phyloP scores from a whole-genome alignment of 2,329 filamentous ascomycete species.

The Madurella mycetomatis region DNA sequence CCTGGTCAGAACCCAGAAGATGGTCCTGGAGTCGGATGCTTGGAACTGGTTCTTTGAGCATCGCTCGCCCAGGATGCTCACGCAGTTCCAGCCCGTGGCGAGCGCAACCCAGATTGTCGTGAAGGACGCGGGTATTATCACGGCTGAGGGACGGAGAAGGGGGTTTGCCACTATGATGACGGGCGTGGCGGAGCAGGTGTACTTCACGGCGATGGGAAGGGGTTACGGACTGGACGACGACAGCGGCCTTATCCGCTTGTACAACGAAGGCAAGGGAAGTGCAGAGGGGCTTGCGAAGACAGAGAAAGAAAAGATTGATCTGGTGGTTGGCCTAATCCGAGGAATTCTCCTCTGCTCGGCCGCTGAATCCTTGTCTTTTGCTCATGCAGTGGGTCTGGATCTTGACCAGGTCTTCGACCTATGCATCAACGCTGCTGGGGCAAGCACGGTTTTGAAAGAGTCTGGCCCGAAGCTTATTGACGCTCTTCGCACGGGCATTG shows the following conservation, averaged over 20 bases:
- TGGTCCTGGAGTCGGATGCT: constrained; percentile 43
- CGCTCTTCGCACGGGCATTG: constrained; percentile 29
- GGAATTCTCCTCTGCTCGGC: constrained; percentile 42
- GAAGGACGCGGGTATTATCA: constrained; percentile 64
- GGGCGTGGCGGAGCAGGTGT: constrained; percentile 60
- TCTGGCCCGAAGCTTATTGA: constrained; percentile 38
- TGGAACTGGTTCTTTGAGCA: constrained; percentile 62
- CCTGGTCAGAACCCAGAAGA: constrained; percentile 36
- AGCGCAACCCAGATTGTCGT: constrained; percentile 57
- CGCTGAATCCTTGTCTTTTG: constrained; percentile 41
- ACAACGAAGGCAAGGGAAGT: constrained; percentile 35
- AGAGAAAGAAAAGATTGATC: constrained; percentile 35
- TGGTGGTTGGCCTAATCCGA: constrained; percentile 38
- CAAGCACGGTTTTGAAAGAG: constrained; percentile 36
- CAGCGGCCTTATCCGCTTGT: constrained; percentile 40
- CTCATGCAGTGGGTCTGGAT: constrained; percentile 38
- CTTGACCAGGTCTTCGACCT: constrained; percentile 43
- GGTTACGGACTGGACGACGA: constrained; percentile 49
- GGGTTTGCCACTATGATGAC: constrained; percentile 59
- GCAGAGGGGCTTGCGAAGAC: constrained; percentile 27
- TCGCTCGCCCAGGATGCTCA: constrained; percentile 51
- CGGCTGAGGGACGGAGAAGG: constrained; percentile 54
- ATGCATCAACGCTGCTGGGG: constrained; percentile 44
- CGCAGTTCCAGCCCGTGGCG: constrained; percentile 50
- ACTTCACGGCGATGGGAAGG: constrained; percentile 54